phyloP scores from a whole-genome alignment of 2,329 filamentous ascomycete species.

The Hypocreales sp. region DNA sequence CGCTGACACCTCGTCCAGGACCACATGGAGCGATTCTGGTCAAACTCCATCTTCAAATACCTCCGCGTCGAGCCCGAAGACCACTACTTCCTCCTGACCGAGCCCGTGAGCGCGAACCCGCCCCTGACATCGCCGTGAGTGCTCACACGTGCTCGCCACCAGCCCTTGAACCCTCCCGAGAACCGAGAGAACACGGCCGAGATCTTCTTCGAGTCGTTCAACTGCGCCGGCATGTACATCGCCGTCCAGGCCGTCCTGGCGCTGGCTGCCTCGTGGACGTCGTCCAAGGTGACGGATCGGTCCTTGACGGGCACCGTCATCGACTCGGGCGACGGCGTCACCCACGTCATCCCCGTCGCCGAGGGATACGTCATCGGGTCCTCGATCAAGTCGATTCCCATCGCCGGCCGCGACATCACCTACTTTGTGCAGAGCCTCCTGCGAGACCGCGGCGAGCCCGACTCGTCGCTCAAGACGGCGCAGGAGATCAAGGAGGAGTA shows the following conservation, averaged over 20 bases:
- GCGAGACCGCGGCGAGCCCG: constrained; percentile 88
- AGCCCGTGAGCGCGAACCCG: constrained; percentile 59
- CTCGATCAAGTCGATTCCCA: constrained; percentile 97
- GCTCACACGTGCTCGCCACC: constrained; percentile 1
- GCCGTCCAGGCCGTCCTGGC: constrained; percentile 95
- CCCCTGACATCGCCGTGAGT: too few species aligned
- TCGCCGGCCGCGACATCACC: constrained; percentile 94
- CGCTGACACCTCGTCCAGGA: constrained; percentile 52
- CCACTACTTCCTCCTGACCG: constrained; percentile 94
- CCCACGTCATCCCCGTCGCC: constrained; percentile 95
- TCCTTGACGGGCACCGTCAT: constrained; percentile 96
- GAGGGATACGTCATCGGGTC: constrained; percentile 98
- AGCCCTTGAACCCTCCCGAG: constrained; percentile 95
- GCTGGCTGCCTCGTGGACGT: constrained; percentile 94
- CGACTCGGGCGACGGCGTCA: constrained; percentile 96
- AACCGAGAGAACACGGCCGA: constrained; percentile 98
- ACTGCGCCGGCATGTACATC: constrained; percentile 97
- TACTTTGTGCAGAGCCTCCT: constrained; percentile 97
- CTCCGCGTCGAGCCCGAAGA: constrained; percentile 95
- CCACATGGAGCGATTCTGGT: constrained; percentile 99
- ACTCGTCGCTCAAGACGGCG: constrained; percentile 92
- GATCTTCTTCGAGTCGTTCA: constrained; percentile 99
- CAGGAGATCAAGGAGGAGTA: constrained; percentile 98
- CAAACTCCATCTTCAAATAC: constrained; percentile 99
- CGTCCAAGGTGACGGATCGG: constrained; percentile 90